These are phyloP conservation scores for Gyromitra esculenta DNA, from an alignment of 2,329 filamentous ascomycete genomes.

Conservation along the genomic window DNA sequence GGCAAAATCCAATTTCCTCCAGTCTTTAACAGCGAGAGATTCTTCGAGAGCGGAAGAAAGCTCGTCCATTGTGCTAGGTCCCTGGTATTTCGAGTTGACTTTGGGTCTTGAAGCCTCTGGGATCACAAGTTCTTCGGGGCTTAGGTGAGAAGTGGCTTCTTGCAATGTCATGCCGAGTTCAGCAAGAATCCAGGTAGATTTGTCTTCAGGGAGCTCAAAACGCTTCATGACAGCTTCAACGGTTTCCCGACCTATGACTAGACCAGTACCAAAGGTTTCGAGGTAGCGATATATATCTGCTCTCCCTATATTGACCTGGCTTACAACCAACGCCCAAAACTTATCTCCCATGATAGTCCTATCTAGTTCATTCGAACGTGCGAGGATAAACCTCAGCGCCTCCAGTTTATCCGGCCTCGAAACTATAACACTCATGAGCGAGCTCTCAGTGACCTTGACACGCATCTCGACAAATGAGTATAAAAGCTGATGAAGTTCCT, in stretches of 20 bases:
- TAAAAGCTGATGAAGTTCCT: conserved; percentile 54
- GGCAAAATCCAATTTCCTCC: conserved; percentile 25
- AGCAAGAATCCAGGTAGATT: conserved; percentile 32
- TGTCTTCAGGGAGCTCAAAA: conserved; percentile 39
- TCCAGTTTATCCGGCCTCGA: conserved; percentile 52
- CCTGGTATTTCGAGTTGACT: background rate
- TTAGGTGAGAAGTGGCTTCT: background rate
- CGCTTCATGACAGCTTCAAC: conserved; percentile 45
- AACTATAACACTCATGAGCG: conserved; percentile 50
- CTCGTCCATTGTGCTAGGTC: conserved; percentile 19
- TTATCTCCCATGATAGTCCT: conserved; percentile 53
- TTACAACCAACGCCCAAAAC: conserved; percentile 56
- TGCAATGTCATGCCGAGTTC: conserved; percentile 38
- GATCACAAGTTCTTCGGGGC: background rate
- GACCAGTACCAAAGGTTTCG: conserved; percentile 44
- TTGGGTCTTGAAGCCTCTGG: background rate
- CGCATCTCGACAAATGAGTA: conserved; percentile 43
- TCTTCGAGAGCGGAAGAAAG: conserved; percentile 26
- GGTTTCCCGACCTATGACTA: conserved; percentile 34
- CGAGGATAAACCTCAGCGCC: conserved; percentile 52
- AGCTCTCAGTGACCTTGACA: conserved; percentile 51
- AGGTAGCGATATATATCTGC: conserved; percentile 52
- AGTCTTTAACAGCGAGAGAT: conserved; percentile 13
- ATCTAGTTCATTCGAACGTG: conserved; percentile 41
- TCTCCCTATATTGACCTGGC: conserved; percentile 46